Evolutionary conservation across 306 rosid genomes (phyloP).

Genomic region (Aeschynomene evenia): DNA sequence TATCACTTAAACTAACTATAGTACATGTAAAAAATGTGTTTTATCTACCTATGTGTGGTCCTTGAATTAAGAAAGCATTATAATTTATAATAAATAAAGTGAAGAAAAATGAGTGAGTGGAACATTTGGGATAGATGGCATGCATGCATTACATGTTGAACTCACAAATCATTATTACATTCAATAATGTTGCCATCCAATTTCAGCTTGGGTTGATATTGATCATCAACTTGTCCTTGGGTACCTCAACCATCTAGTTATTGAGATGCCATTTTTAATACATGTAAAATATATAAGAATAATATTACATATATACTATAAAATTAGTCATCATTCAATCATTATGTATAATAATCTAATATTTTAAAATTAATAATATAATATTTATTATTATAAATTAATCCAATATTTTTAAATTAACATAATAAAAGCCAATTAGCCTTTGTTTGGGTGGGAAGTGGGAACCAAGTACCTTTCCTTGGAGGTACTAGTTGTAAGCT

Average conservation of each 20-base stretch:
- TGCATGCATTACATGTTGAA: conserved; percentile 12
- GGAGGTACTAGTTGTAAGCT: too few relatives aligned
- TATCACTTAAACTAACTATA: background rate
- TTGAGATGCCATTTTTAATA: conserved; percentile 92
- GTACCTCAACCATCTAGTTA: conserved; percentile 81
- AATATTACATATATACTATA: too few relatives aligned
- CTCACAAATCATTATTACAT: background rate
- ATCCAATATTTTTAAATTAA: too few relatives aligned
- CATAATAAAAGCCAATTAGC: too few relatives aligned
- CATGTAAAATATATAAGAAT: conserved; percentile 76
- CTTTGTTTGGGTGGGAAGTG: too few relatives aligned
- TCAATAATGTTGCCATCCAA: conserved; percentile 19
- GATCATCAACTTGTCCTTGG: conserved; percentile 98
- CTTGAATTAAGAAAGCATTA: background rate
- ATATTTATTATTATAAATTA: too few relatives aligned
- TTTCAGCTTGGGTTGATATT: conserved; percentile 69
- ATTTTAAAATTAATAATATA: too few relatives aligned
- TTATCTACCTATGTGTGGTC: background rate
- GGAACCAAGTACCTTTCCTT: too few relatives aligned
- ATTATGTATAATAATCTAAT: too few relatives aligned
- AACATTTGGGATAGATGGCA: background rate
- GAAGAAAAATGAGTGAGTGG: background rate
- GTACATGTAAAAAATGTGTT: background rate
- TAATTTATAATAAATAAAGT: background rate
- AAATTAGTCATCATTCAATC: too few relatives aligned